Percentiles rank a stretch among this genome's conserved stretches.
These are phyloP conservation scores for Talaromyces proteolyticus DNA, from an alignment of 495 filamentous ascomycete genomes.

Conservation along the genomic window DNA sequence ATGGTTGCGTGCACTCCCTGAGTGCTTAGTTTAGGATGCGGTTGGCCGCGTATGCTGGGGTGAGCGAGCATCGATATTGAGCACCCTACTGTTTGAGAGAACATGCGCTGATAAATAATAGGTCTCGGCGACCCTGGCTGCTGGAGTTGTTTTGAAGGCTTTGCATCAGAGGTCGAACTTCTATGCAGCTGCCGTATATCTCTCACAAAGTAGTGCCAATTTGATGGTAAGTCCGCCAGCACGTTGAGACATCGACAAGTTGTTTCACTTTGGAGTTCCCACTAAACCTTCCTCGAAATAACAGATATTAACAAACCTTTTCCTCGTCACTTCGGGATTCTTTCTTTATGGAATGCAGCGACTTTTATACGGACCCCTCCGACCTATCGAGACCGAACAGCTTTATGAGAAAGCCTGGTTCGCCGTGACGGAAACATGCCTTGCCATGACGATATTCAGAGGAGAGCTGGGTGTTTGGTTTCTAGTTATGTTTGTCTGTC, in stretches of 20 bases:
- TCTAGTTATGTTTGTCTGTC: slow-evolving; percentile 86
- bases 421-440: slow-evolving; percentile 89
- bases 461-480: slow-evolving; percentile 93
- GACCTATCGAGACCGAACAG: slow-evolving; percentile 91
- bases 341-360: slow-evolving; percentile 83
- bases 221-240: slow-evolving; percentile 61
- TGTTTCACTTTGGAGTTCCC: no score
- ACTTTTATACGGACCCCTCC: slow-evolving; percentile 84
- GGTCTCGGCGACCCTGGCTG: slow-evolving; percentile 74
- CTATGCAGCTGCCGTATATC: slow-evolving; percentile 93
- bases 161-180: slow-evolving; percentile 95
- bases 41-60: slow-evolving; percentile 47
- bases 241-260: neutral
- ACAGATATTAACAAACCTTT: slow-evolving; percentile 84
- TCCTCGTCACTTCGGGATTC: slow-evolving; percentile 67
- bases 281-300: no score
- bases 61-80: slow-evolving; percentile 14
- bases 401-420: slow-evolving; percentile 98
- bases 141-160: slow-evolving; percentile 77
- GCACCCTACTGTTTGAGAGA: neutral
- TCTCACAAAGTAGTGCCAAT: slow-evolving; percentile 91
- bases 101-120: slow-evolving; percentile 17
- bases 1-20: neutral
- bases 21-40: slow-evolving; percentile 33
- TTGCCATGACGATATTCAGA: slow-evolving; percentile 98